Base-by-base conservation (phyloP, 805 yeast genomes). In the Sugiyamaella marilandica region DNA sequence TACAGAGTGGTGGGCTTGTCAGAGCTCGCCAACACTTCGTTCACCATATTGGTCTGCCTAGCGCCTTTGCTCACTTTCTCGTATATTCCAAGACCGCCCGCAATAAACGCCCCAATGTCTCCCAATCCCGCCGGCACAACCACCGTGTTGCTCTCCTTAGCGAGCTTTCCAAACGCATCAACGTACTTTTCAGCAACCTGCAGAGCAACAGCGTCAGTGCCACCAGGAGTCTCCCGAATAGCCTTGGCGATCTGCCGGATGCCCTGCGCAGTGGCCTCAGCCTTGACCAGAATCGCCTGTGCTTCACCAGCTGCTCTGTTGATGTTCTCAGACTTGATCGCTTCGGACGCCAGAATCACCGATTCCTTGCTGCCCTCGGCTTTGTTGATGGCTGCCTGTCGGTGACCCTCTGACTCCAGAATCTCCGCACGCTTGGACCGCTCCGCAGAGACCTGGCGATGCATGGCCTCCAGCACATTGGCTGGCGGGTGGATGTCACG, bases 381-480 rank as follows among this genome's bases (percentile, higher is more conserved):
- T 55, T 84, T 82, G 65, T 88, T 88, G 66, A 88, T 87, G 47
- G 80, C 84, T 34, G 88, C 75, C 65, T 85, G 89, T 65, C 90
- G 79, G 50, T 79, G 80, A 68, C 96, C 96, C 70, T 87, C 96
- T 44, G 89, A 82, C 63, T 87, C 95, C 64, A 87, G 76, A 59
- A 87, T 87, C 67, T 87, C 92, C 1, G 96, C 95, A 55, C 95
- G 75, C 67, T 88, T 88, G 49, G 90, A 82, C 60, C 96, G 75
- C 68, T 88, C 95, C 44, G 95, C 94, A 54, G 85, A 79, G 21
- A 88, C 96, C 69, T 86, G 95, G 65, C 92, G 80, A 69, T 87
- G 95, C 96, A 87, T 88, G 26, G 95, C 94, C 62, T 85, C 91
- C 61, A 87, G 78, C 10, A 87, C 95, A 60, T 86, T 85, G 35